Evolutionary conservation across 2,329 filamentous ascomycete genomes (phyloP), one percentile per base, ranked within the genome.

Genomic region (Arthrinium puccinioides): DNA sequence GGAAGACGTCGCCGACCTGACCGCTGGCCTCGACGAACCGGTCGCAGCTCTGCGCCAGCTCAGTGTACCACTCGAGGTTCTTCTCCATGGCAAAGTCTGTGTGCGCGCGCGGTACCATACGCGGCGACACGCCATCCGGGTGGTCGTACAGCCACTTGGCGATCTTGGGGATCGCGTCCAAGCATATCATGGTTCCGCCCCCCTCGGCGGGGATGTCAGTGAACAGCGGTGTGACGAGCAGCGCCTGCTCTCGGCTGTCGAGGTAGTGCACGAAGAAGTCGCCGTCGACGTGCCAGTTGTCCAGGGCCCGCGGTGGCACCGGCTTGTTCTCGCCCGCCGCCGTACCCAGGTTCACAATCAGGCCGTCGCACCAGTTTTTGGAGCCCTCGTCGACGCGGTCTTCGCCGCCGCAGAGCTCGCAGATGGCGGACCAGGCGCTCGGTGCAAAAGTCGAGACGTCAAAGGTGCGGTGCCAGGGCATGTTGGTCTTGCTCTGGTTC

Each of bases 231-330:
- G 82, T 83, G 10, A 84, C 77, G 1, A 85, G 64, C 11, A 85
- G 59, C 0, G 67, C 82, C 55, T 86, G 82, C 60, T 86, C 82
- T 1, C 75, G 75, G 15, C 74, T 80, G 52, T 85, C 81, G 24
- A 86, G 70, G 46, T 79, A 86, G 60, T 85, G 81, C 5, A 81
- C 68, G 53, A 85, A 85, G 56, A 83, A 84, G 47, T 85, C 80
- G 8, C 81, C 80, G 56, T 84, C 80, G 14, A 82, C 76, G 56
- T 84, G 81, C 80, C 81, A 85, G 16, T 64, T 64, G 7, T 63
- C 50, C 16, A 83, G 60, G 1, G 75, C 66, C 35, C 69, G 63
- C 0, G 76, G 76, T 24, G 65, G 57, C 4, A 69, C 56, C 8
- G 67, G 63, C 34, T 63, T 64, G 5, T 70, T 69, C 42, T 74